Evolutionary conservation across 345 rosid genomes (phyloP), one percentile per base, ranked within the genome.

Genomic region (Punica granatum): DNA sequence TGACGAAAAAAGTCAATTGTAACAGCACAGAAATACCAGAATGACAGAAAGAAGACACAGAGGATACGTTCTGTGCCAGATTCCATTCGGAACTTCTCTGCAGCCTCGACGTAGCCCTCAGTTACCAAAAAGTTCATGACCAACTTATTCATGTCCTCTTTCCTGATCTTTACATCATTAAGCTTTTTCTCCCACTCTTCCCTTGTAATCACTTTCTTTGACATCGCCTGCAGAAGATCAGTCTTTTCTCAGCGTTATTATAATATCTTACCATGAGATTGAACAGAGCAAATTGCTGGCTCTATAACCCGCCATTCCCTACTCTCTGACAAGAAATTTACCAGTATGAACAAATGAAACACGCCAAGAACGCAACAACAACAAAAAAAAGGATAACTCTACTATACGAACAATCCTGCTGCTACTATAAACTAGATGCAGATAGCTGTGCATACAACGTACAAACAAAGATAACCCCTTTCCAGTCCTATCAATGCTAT

Each of bases 51-150:
- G 56, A 61, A 32, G 28, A 8, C 35, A 43, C 2, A 19, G 71
- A 74, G 87, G 97, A 92, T 95, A 95, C 97, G 96, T 71, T 85
- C 89, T 14, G 97, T 87, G 76, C 97, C 99, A 68, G 98, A 95
- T 68, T 95, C 99, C 74, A 73, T 85, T 74, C 86, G 85, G 76
- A 95, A 88, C 66, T 88, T 88, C 77, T 88, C 96, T 13, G 98
- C 97, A 53, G 89, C 99, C 64, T 95, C 99, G 15, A 92, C 98
- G 74, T 79, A 95, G 63, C 99, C 98, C 77, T 95, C 99, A 13
- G 97, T 92, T 48, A 92, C 98, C 67, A 95, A 91, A 73, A 89
- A 95, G 80, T 95, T 95, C 99, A 95, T 95, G 67, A 95, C 98
- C 75, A 95, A 77, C 73, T 82, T 92, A 73, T 88, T 92, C 98